phyloP scores from a whole-genome alignment of 257 asterid species.

The Solanum rostratum region DNA sequence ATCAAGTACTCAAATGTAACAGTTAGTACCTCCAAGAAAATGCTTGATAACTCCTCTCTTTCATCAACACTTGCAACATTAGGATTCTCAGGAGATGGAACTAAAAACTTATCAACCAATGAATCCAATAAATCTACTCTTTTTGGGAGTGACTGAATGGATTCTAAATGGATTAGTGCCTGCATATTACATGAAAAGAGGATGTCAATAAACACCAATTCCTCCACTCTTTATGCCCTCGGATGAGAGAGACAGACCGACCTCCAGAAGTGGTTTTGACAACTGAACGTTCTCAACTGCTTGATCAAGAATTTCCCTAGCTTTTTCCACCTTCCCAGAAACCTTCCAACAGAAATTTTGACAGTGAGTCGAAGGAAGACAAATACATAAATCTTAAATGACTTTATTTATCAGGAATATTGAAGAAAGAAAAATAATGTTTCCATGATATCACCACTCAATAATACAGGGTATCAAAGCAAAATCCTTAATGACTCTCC shows the following conservation, averaged over 20 bases:
- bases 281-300: constrained; percentile 66
- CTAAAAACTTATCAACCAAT: constrained; percentile 64
- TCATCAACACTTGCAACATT: constrained; percentile 61
- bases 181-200: constrained; percentile 21
- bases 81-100: constrained; percentile 40
- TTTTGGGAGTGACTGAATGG: constrained; percentile 82
- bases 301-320: constrained; percentile 39
- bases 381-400: not conserved
- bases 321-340: constrained; percentile 40
- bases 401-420: not conserved
- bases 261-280: constrained; percentile 94
- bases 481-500: not conserved
- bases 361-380: not conserved
- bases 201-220: not conserved
- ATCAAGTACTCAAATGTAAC: not conserved
- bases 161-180: constrained; percentile 95
- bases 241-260: constrained; percentile 12
- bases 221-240: not conserved
- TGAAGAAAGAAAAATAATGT: not conserved
- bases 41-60: constrained; percentile 86
- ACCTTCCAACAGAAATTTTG: constrained; percentile 32
- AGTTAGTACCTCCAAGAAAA: constrained; percentile 71
- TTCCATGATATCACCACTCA: not conserved
- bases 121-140: constrained; percentile 70
- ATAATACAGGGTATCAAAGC: not conserved